Percentiles rank a stretch among this genome's conserved stretches.
Conservation (phyloP, 768 basidiomycete species). For the Podaxis sp. region DNA sequence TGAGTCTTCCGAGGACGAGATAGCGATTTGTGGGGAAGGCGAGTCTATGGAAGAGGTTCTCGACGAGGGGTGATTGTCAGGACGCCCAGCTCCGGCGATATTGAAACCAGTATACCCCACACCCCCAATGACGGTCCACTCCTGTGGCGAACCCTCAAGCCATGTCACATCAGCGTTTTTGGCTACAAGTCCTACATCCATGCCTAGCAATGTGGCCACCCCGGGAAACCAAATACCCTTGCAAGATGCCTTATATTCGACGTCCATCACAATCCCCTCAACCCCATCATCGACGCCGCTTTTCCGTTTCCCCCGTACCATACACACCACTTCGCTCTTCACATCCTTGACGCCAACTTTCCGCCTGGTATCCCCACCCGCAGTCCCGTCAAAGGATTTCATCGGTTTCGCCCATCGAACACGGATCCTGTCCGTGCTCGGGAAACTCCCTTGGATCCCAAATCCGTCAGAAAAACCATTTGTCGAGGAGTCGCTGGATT, state of each 20-base stretch:
- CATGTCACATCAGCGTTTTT: slow-evolving; percentile 71
- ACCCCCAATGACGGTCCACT: slow-evolving; percentile 66
- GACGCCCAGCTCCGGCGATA: slow-evolving; percentile 41
- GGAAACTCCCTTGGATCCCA: slow-evolving; percentile 76
- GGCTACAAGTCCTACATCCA: slow-evolving; percentile 71
- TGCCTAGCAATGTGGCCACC: slow-evolving; percentile 76
- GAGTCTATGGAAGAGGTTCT: slow-evolving; percentile 54
- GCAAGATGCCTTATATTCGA: slow-evolving; percentile 74
- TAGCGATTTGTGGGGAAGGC: slow-evolving; percentile 25
- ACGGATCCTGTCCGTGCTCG: slow-evolving; percentile 72
- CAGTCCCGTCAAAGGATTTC: slow-evolving; percentile 45
- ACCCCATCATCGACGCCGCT: slow-evolving; percentile 34
- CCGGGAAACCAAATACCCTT: slow-evolving; percentile 82
- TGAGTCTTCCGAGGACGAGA: slow-evolving; percentile 20
- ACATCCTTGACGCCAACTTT: slow-evolving; percentile 70
- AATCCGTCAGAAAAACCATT: slow-evolving; percentile 59
- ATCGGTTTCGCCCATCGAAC: slow-evolving; percentile 76
- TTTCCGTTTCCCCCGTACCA: slow-evolving; percentile 50
- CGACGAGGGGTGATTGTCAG: slow-evolving; percentile 29
- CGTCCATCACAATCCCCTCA: slow-evolving; percentile 60
- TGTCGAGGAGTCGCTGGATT: slow-evolving; percentile 70
- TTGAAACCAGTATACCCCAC: slow-evolving; percentile 74
- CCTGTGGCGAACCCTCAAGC: slow-evolving; percentile 47
- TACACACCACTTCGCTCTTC: slow-evolving; percentile 65
- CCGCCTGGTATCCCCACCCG: slow-evolving; percentile 52